phyloP scores from a whole-genome alignment of 2,329 filamentous ascomycete species.

The Clonostachys sp. region DNA sequence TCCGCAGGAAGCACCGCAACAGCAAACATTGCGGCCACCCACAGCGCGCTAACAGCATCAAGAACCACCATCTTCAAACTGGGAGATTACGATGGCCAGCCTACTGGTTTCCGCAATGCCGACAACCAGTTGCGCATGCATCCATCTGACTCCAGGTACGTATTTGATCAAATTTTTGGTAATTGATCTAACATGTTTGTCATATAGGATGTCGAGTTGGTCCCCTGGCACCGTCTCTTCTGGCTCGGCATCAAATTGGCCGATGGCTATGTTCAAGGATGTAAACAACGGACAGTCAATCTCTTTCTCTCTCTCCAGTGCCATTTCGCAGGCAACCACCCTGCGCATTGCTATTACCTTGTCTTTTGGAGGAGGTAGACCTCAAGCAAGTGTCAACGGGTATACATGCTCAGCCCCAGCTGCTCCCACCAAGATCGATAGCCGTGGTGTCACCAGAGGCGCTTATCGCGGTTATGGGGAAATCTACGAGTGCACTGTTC shows the following conservation, averaged over 20 bases:
- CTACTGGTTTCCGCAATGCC: slow-evolving; percentile 61
- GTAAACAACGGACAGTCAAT: slow-evolving; percentile 58
- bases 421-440: slow-evolving; percentile 59
- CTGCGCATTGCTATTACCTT: slow-evolving; percentile 63
- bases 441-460: slow-evolving; percentile 61
- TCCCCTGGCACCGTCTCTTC: slow-evolving; percentile 52
- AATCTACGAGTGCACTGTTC: slow-evolving; percentile 58
- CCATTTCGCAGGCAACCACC: slow-evolving; percentile 45
- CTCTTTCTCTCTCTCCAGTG: slow-evolving; percentile 48
- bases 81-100: slow-evolving; percentile 61
- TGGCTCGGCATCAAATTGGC: slow-evolving; percentile 46
- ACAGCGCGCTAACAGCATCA: slow-evolving; percentile 34
- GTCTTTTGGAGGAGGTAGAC: slow-evolving; percentile 54
- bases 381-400: slow-evolving; percentile 50
- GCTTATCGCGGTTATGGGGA: slow-evolving; percentile 61
- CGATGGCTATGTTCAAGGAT: slow-evolving; percentile 61
- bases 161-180: not conserved
- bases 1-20: slow-evolving; percentile 41
- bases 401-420: slow-evolving; percentile 42
- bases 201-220: slow-evolving; percentile 53
- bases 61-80: slow-evolving; percentile 57
- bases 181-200: not conserved
- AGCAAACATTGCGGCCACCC: slow-evolving; percentile 42
- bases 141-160: slow-evolving; percentile 47
- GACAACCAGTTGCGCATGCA: slow-evolving; percentile 66